These are phyloP conservation scores for Alternaria gansuensis DNA, from an alignment of 2,329 filamentous ascomycete species.

Conservation along the genomic window DNA sequence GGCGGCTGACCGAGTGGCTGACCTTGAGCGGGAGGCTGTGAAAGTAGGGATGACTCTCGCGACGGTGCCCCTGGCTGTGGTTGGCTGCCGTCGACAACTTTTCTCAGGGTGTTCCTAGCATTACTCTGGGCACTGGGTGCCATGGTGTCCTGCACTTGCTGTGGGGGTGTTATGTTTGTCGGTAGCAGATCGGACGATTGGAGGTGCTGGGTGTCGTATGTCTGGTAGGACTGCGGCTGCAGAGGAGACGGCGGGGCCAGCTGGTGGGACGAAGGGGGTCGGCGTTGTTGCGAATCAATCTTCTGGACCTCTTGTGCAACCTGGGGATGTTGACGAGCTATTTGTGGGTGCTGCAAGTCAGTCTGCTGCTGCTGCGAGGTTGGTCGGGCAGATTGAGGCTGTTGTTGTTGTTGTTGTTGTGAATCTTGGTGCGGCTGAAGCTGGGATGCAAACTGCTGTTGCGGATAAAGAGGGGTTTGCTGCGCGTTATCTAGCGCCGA, in stretches of 20 bases:
- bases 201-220: constrained; percentile 45
- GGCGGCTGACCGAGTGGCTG: constrained; percentile 49
- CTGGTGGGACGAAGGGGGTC: constrained; percentile 48
- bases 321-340: constrained; percentile 43
- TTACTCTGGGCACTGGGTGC: constrained; percentile 35
- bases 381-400: constrained; percentile 38
- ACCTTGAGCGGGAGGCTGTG: constrained; percentile 50
- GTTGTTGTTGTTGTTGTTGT: constrained; percentile 45
- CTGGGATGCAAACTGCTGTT: constrained; percentile 29
- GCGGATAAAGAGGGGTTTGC: constrained; percentile 41
- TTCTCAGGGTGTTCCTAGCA: constrained; percentile 46
- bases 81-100: constrained; percentile 45
- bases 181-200: constrained; percentile 39
- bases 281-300: constrained; percentile 43
- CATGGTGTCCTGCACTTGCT: constrained; percentile 48
- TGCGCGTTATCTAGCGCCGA: constrained; percentile 39
- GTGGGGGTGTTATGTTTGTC: constrained; percentile 42
- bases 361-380: constrained; percentile 46
- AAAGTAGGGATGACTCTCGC: constrained; percentile 48
- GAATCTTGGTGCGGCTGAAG: constrained; percentile 33
- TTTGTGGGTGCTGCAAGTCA: constrained; percentile 47
- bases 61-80: constrained; percentile 44
- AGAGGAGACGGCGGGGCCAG: constrained; percentile 50
- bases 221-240: constrained; percentile 44
- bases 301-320: constrained; percentile 42